These are phyloP conservation scores for Celoporthe dispersa DNA, from an alignment of 2,329 filamentous ascomycete genomes.

Conservation along the genomic window DNA sequence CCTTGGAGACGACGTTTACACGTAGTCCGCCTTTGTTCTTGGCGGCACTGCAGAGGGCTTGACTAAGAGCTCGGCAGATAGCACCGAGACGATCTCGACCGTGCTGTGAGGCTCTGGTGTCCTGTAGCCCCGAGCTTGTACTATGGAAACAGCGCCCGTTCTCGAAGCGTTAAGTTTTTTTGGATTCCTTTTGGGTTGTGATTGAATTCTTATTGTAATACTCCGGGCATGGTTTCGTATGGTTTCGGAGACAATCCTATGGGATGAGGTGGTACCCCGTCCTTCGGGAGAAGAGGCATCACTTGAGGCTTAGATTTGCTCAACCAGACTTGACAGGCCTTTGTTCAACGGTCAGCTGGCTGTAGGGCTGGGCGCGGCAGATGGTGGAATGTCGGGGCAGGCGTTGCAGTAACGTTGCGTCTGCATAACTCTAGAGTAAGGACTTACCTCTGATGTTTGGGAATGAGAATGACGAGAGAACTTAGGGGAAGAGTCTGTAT, in stretches of 20 bases:
- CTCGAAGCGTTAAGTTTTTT: too few species aligned
- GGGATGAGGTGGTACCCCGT: neutral
- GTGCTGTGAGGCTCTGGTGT: neutral
- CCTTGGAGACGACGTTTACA: neutral
- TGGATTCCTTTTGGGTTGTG: neutral
- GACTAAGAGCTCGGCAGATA: neutral
- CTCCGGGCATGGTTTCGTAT: neutral
- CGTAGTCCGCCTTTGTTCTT: neutral
- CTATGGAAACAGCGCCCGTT: neutral
- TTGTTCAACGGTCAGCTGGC: neutral
- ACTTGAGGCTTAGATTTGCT: neutral
- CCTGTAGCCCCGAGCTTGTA: neutral
- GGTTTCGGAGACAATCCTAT: neutral
- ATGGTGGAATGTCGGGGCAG: neutral
- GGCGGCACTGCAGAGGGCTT: neutral
- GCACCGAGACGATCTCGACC: neutral
- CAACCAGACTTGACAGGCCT: neutral
- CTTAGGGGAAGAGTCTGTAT: neutral
- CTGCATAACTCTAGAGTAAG: neutral
- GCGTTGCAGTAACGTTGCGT: conserved; percentile 4
- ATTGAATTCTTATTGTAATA: neutral
- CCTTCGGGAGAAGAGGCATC: neutral
- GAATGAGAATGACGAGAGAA: neutral
- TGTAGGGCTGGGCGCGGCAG: neutral
- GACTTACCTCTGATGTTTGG: neutral